phyloP scores from a whole-genome alignment of 2,329 filamentous ascomycete species.

The Botrytis pseudocinerea region DNA sequence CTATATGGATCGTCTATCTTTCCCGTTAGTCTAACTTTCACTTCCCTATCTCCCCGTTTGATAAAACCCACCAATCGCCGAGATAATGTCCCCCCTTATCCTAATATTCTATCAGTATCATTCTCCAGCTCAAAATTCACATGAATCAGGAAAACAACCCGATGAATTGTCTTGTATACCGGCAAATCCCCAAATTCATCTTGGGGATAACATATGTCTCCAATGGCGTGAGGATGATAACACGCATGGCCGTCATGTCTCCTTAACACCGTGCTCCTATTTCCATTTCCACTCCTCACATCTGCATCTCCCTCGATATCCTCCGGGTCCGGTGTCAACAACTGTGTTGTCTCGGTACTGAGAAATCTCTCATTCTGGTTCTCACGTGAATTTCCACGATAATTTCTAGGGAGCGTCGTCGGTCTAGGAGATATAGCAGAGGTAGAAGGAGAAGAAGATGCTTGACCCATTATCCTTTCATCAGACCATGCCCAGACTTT shows the following conservation, averaged over 20 bases:
- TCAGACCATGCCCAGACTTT: not conserved
- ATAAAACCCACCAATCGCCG: slow-evolving; percentile 59
- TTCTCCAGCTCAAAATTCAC: not conserved
- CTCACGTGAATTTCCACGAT: not conserved
- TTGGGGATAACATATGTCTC: slow-evolving; percentile 33
- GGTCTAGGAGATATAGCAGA: not conserved
- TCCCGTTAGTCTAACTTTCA: not conserved
- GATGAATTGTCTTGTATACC: slow-evolving; percentile 77
- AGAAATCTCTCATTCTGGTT: not conserved
- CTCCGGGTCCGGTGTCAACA: slow-evolving; percentile 32
- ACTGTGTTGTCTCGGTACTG: slow-evolving; percentile 23
- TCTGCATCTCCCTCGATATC: slow-evolving; percentile 22
- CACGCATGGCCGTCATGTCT: slow-evolving; percentile 31
- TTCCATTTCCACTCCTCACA: not conserved
- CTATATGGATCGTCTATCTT: slow-evolving; percentile 62
- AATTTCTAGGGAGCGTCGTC: not conserved
- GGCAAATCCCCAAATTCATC: slow-evolving; percentile 51
- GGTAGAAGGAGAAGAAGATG: slow-evolving; percentile 9
- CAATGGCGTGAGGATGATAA: slow-evolving; percentile 34
- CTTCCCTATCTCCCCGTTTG: not conserved
- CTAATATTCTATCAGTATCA: slow-evolving; percentile 28
- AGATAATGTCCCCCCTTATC: slow-evolving; percentile 63
- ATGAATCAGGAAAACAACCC: slow-evolving; percentile 41
- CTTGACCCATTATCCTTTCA: slow-evolving; percentile 15
- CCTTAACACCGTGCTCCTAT: not conserved